A percentile compares a stretch with the other conserved stretches of the same genome.
These are phyloP conservation scores for Acanthamoeba quina DNA, from an alignment of 208 protist species.

Conservation along the genomic window DNA sequence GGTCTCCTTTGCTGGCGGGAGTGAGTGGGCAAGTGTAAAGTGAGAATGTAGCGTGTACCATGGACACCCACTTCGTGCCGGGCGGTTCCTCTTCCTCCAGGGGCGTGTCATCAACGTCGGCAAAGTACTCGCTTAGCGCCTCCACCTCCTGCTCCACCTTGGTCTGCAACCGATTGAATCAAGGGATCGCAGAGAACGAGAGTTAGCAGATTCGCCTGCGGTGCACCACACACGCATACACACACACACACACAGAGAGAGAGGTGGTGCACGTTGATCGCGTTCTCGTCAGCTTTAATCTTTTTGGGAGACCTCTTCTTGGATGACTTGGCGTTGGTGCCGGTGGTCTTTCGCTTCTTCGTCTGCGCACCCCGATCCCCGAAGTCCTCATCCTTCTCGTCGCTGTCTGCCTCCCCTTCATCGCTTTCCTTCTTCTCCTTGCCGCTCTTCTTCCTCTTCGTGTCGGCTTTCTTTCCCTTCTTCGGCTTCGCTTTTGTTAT, in stretches of 20 bases:
- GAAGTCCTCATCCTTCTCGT: neutral
- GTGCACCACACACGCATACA: neutral
- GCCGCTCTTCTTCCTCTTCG: neutral
- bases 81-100: constrained; percentile 58
- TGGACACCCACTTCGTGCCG: constrained; percentile 56
- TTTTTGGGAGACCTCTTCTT: constrained; percentile 47
- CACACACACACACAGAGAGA: no score
- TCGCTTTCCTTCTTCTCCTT: constrained; percentile 4
- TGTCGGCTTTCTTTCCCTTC: neutral
- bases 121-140: constrained; percentile 39
- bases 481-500: neutral
- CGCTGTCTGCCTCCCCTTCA: neutral
- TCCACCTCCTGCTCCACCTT: constrained; percentile 15
- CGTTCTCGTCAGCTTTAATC: constrained; percentile 15
- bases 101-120: constrained; percentile 48
- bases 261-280: constrained; percentile 6
- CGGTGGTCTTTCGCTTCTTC: neutral
- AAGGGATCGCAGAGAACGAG: neutral
- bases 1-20: neutral
- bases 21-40: neutral
- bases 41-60: neutral
- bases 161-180: neutral
- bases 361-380: neutral
- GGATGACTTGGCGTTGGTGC: neutral
- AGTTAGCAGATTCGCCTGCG: neutral